Evolutionary conservation across 129 eudicot species (phyloP).

Genomic region (Kitagawia praeruptora): DNA sequence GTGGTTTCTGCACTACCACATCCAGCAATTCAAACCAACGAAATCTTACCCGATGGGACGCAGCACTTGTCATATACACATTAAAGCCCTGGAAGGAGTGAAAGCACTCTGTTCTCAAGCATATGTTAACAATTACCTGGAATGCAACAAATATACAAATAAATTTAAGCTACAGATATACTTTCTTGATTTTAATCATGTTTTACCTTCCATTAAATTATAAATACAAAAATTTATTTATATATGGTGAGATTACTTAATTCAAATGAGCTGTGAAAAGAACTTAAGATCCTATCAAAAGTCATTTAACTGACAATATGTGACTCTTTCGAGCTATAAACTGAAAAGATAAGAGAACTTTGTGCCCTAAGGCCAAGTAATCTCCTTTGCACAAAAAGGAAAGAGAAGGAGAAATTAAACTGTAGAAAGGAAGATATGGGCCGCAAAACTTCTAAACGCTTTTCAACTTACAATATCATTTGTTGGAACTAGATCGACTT

Average conservation of each 20-base stretch:
- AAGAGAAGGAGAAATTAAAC: neutral
- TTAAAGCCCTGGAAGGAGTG: neutral
- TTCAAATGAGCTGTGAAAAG: neutral
- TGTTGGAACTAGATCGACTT: conserved; percentile 14
- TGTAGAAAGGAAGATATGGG: neutral
- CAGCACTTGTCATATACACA: neutral
- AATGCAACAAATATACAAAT: neutral
- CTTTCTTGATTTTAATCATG: neutral
- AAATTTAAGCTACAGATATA: neutral
- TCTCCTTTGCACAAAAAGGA: neutral
- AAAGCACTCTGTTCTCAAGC: neutral
- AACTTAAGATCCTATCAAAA: neutral
- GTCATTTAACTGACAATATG: too few species aligned
- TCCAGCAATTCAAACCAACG: conserved; percentile 1
- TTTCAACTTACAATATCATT: conserved; percentile 19
- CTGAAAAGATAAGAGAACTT: neutral
- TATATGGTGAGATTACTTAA: neutral
- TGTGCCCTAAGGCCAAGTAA: neutral
- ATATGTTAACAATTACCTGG: neutral
- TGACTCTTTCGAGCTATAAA: neutral
- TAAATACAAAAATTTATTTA: too few species aligned
- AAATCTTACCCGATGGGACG: neutral
- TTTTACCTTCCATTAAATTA: neutral
- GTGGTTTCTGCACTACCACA: conserved; percentile 1
- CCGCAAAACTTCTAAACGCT: neutral